Conservation (phyloP, 257 asterid species). For the Nicotiana undulata region DNA sequence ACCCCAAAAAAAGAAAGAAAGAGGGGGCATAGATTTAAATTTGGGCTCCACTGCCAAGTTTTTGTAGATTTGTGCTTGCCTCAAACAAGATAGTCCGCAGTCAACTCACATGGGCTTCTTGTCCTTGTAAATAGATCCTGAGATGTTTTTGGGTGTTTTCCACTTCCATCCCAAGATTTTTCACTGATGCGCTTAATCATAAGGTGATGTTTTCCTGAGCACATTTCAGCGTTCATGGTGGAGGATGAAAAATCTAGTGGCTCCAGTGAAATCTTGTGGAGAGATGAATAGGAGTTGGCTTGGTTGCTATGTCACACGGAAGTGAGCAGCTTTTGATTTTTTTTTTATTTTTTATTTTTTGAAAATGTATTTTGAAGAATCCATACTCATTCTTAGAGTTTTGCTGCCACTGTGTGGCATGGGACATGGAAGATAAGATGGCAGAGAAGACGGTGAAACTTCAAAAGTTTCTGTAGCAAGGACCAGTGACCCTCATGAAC, state of each 20-base stretch:
- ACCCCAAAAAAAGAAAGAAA: too few relatives aligned
- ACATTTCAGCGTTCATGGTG: neutral
- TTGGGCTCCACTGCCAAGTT: neutral
- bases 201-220: neutral
- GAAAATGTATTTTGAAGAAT: neutral
- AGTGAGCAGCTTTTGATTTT: neutral
- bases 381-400: neutral
- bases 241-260: neutral
- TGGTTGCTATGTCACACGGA: neutral
- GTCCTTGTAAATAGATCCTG: too few relatives aligned
- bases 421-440: neutral
- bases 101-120: too few relatives aligned
- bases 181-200: neutral
- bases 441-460: slow-evolving; percentile 4
- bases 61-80: neutral
- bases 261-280: slow-evolving; percentile 4
- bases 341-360: too few relatives aligned
- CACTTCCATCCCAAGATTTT: neutral
- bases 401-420: neutral
- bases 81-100: too few relatives aligned
- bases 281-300: slow-evolving; percentile 18
- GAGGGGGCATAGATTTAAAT: neutral
- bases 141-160: neutral
- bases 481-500: neutral
- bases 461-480: neutral